These are phyloP conservation scores for Bathelium albidoporum DNA, from an alignment of 495 filamentous ascomycete species.

Conservation along the genomic window DNA sequence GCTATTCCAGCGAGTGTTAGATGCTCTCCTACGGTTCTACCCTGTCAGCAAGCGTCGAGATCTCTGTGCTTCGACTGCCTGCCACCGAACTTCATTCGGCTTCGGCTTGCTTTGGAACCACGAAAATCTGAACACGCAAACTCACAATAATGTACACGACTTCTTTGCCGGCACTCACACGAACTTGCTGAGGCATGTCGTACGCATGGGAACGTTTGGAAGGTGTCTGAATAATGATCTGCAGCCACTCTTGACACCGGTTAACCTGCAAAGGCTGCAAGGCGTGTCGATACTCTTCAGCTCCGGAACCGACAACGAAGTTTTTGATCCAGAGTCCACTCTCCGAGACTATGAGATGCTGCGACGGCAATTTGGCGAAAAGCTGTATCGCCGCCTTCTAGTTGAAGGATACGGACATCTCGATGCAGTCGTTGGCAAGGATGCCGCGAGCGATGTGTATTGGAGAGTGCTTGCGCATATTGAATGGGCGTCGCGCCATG, in stretches of 20 bases:
- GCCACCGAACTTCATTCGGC: neutral
- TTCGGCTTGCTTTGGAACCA: slow-evolving; percentile 1
- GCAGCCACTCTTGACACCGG: neutral
- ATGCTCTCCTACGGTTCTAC: neutral
- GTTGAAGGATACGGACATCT: slow-evolving; percentile 1
- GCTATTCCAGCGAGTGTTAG: neutral
- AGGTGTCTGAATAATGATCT: neutral
- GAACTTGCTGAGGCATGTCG: neutral
- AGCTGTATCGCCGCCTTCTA: neutral
- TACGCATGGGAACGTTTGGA: neutral
- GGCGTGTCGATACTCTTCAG: neutral
- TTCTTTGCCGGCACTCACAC: neutral
- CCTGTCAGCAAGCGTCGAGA: slow-evolving; percentile 1
- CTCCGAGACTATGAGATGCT: neutral
- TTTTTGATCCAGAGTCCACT: slow-evolving; percentile 1
- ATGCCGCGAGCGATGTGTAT: neutral
- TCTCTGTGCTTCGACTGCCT: neutral
- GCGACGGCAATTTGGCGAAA: neutral
- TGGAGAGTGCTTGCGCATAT: neutral
- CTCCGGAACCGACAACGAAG: neutral
- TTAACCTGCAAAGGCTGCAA: neutral
- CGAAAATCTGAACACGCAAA: neutral
- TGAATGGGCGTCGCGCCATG: neutral
- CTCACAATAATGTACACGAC: neutral
- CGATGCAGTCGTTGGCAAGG: neutral